Evolutionary conservation across 1,139 yeast genomes (phyloP).

Genomic region (Debaryomycetaceae sp.): DNA sequence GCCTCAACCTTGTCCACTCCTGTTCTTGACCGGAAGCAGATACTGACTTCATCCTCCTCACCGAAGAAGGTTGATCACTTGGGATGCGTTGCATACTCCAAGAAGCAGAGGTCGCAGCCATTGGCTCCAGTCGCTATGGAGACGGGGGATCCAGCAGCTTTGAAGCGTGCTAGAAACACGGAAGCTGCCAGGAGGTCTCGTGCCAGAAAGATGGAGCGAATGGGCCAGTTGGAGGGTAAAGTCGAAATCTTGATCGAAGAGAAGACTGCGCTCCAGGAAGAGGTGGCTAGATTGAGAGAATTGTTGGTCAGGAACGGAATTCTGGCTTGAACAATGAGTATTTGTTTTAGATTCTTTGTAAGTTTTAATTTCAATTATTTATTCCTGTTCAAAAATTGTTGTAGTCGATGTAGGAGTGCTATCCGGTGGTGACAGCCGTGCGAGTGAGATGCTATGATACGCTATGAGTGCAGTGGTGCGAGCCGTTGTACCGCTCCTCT

Average conservation of each 20-base stretch:
- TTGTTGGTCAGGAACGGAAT: constrained; percentile 33
- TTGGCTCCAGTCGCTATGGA: constrained; percentile 65
- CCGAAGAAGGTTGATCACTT: constrained; percentile 44
- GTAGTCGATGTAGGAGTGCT: neutral
- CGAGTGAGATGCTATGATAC: neutral
- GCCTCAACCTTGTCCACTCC: constrained; percentile 36
- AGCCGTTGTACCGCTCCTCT: no score
- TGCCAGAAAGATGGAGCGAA: constrained; percentile 87
- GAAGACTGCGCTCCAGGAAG: constrained; percentile 55
- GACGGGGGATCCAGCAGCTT: constrained; percentile 59
- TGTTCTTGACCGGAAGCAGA: constrained; percentile 10
- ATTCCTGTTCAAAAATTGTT: neutral
- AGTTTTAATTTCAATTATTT: neutral
- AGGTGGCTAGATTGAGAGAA: constrained; percentile 54
- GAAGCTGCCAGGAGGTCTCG: constrained; percentile 97
- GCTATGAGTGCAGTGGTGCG: no score
- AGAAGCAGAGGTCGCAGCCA: constrained; percentile 57
- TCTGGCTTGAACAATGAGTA: constrained; percentile 11
- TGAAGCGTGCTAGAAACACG: constrained; percentile 91
- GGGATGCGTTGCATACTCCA: constrained; percentile 62
- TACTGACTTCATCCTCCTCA: constrained; percentile 1
- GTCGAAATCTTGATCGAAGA: constrained; percentile 61
- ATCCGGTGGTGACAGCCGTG: neutral
- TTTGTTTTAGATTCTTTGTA: neutral
- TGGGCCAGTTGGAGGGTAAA: constrained; percentile 74